A percentile compares a stretch with the other conserved stretches of the same genome.
Evolutionary conservation across 2,329 filamentous ascomycete genomes (phyloP).

Genomic region (Arthrobotrys entomopaga): DNA sequence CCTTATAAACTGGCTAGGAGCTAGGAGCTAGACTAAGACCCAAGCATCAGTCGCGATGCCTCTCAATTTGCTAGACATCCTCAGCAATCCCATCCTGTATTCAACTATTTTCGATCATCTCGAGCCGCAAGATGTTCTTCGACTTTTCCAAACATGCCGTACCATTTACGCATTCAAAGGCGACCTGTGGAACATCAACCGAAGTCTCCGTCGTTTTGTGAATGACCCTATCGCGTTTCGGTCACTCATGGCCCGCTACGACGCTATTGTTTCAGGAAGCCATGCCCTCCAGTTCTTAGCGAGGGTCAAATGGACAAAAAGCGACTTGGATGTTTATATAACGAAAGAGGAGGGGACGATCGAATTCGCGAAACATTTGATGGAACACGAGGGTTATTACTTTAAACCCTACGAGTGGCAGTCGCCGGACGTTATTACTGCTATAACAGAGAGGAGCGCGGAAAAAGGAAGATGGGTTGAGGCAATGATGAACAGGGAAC

Average conservation of each 20-base stretch:
- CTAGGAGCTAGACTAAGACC: no score
- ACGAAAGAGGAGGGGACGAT: neutral
- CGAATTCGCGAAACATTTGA: conserved; percentile 28
- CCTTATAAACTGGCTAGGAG: no score
- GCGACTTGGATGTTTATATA: conserved; percentile 50
- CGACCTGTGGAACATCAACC: conserved; percentile 44
- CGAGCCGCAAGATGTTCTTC: conserved; percentile 31
- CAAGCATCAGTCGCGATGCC: conserved; percentile 12
- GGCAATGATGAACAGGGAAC: neutral
- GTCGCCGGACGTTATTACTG: neutral
- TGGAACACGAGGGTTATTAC: conserved; percentile 27
- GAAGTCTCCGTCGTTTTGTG: conserved; percentile 45
- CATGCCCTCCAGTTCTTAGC: conserved; percentile 51
- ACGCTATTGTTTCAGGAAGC: conserved; percentile 49
- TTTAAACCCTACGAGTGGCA: conserved; percentile 41
- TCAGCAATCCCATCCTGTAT: conserved; percentile 38
- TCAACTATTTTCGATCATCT: conserved; percentile 32
- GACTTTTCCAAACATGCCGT: conserved; percentile 32
- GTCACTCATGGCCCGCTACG: conserved; percentile 45
- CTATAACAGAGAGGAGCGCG: neutral
- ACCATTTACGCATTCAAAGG: conserved; percentile 26
- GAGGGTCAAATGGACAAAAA: conserved; percentile 36
- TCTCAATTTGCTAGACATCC: conserved; percentile 25
- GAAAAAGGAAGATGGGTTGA: conserved; percentile 5
- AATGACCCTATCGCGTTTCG: conserved; percentile 44